Percentiles rank a stretch among this genome's conserved stretches.
Evolutionary conservation across 129 eudicot species (phyloP).

Genomic region (Kitagawia praeruptora): DNA sequence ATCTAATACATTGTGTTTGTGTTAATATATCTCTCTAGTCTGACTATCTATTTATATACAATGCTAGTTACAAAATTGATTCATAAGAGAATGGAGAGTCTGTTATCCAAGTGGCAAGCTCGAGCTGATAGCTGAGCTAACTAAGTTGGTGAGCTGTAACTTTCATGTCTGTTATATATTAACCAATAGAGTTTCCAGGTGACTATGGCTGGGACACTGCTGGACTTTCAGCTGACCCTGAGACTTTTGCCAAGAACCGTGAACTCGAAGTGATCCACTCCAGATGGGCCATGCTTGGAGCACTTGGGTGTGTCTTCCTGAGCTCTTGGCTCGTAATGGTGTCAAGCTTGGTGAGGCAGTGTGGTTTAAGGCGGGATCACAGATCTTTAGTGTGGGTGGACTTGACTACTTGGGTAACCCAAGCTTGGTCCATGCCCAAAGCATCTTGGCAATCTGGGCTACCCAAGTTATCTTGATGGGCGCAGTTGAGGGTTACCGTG

Average conservation of each 20-base stretch:
- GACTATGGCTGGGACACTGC: slow-evolving; percentile 5
- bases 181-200: no score
- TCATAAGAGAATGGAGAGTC: no score
- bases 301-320: not conserved
- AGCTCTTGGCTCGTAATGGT: not conserved
- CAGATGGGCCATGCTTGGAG: slow-evolving; percentile 2
- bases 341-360: not conserved
- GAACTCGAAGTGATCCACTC: slow-evolving; percentile 2
- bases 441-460: not conserved
- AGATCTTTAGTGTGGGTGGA: not conserved
- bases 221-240: not conserved
- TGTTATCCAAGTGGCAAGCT: no score
- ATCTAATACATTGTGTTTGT: no score
- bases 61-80: no score
- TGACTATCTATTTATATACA: no score
- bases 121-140: no score
- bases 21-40: no score
- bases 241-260: slow-evolving; percentile 1
- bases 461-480: not conserved
- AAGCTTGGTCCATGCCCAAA: slow-evolving; percentile 1
- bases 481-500: not conserved
- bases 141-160: no score
- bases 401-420: slow-evolving; percentile 4
- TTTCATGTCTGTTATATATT: no score
- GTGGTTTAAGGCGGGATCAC: not conserved